These are phyloP conservation scores for Clarireedia homoeocarpa DNA, from an alignment of 2,329 filamentous ascomycete species.

Conservation along the genomic window DNA sequence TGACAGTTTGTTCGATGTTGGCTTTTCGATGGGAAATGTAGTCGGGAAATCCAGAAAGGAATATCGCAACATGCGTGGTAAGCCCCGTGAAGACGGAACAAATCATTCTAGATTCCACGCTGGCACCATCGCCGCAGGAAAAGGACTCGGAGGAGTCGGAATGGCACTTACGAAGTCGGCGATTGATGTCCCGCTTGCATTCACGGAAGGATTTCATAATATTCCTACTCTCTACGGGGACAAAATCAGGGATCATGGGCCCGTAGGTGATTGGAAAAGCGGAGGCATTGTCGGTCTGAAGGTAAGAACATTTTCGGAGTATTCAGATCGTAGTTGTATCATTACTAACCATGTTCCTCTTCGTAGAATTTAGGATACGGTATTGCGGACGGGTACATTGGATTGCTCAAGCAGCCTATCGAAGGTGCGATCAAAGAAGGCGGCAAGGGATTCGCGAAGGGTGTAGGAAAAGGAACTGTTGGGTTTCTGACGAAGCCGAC, in stretches of 20 bases:
- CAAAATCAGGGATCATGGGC: neutral
- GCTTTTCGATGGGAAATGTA: neutral
- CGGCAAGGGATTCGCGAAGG: neutral
- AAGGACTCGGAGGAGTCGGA: constrained; percentile 1
- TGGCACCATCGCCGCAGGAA: constrained; percentile 1
- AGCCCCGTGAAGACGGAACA: neutral
- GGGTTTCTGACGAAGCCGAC: neutral
- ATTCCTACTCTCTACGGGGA: neutral
- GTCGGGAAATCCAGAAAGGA: neutral
- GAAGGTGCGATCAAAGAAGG: neutral
- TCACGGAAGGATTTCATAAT: neutral
- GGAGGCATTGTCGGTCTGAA: neutral
- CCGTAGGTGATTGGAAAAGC: neutral
- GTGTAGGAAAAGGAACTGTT: neutral
- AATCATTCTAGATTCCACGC: neutral
- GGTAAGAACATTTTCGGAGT: neutral
- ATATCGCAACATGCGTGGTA: neutral
- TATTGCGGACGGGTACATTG: neutral
- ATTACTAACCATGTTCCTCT: no score
- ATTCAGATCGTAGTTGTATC: no score
- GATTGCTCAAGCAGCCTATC: neutral
- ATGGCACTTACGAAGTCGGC: neutral
- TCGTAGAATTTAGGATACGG: neutral
- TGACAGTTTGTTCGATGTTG: neutral
- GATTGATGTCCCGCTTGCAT: neutral